Evolutionary conservation across 495 filamentous ascomycete genomes (phyloP), one percentile per base, ranked within the genome.

Genomic region (Penicillium ucsense): DNA sequence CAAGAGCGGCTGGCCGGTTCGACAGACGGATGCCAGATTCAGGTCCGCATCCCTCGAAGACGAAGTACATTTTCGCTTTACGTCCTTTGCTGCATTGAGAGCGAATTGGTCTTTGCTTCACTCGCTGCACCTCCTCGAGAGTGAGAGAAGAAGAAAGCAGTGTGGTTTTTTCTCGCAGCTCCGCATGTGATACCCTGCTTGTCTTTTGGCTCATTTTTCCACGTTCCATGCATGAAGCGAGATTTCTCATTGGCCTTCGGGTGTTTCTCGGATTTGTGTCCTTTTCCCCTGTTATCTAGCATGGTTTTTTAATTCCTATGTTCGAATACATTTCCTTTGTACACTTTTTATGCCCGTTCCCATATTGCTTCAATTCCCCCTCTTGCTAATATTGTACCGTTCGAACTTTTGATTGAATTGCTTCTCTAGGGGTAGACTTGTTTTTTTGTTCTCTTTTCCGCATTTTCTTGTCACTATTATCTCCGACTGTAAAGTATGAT

Each of bases 121-220:
- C 33, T 20, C 43, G 20, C 12, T 32, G 32, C 27, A 29, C 8
- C 11, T 3, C 34, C 20, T 20, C 20, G 20, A 20, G 36, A 47
- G 43, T 48, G 43, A 48, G 31, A 43, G 20, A 44, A 35, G 45
- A 59, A 65, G 56, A 64, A 57, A 66, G 57, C 61, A 68, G 56
- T 55, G 52, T 65, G 60, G 59, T 58, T 66, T 60, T 63, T 72
- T 71, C 20, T 20, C 20, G 20, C 67, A 66, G 67, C 66, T 36
- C 45, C 66, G 62, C 63, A 56, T 57, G 55, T 69, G 68, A 72
- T 72, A 73, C 67, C 70, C 67, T 70, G 60, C 64, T 63, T 66
- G 64, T 43, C 30, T 43, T 43, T 31, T 3, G 11, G 12, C 54
- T 55, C 64, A 42, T 32, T 35, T 38, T 36, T 40, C 55, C 56